A percentile compares a stretch with the other conserved stretches of the same genome.
These are phyloP conservation scores for Carex scoparia DNA, from an alignment of 176 grass and related monocot species.

Conservation along the genomic window DNA sequence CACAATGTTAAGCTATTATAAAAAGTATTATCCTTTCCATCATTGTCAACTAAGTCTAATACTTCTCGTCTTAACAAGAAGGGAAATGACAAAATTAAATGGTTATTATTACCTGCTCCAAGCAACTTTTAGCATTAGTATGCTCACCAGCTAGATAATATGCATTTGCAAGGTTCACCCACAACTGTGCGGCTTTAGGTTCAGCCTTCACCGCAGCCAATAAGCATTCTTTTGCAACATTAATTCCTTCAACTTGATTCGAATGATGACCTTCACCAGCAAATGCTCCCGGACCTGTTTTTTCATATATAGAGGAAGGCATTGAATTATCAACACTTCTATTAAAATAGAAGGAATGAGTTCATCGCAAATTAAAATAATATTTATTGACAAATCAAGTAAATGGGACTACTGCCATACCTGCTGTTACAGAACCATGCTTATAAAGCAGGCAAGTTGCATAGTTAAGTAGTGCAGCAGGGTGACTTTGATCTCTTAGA, in stretches of 20 bases:
- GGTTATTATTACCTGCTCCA: slow-evolving; percentile 71
- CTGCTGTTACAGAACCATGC: slow-evolving; percentile 64
- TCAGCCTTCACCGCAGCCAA: slow-evolving; percentile 71
- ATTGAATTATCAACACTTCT: background rate
- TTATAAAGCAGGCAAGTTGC: slow-evolving; percentile 87
- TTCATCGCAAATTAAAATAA: slow-evolving; percentile 4
- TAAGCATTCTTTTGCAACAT: slow-evolving; percentile 85
- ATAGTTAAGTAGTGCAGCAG: slow-evolving; percentile 87
- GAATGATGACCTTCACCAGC: slow-evolving; percentile 41
- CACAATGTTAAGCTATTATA: background rate
- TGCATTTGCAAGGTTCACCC: slow-evolving; percentile 97
- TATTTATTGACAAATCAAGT: slow-evolving; percentile 12
- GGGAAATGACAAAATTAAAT: slow-evolving; percentile 21
- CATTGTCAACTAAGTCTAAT: background rate
- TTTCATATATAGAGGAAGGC: slow-evolving; percentile 16
- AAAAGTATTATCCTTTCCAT: background rate
- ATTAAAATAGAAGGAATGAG: background rate
- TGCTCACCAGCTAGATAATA: slow-evolving; percentile 78
- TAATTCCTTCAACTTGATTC: slow-evolving; percentile 69
- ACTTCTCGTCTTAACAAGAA: background rate
- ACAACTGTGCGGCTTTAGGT: slow-evolving; percentile 64
- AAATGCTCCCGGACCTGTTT: slow-evolving; percentile 56
- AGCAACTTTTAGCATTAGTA: slow-evolving; percentile 72
- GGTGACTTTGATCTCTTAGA: slow-evolving; percentile 95
- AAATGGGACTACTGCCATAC: slow-evolving; percentile 33